phyloP scores from a whole-genome alignment of 2,329 filamentous ascomycete genomes.

The Drechmeria coniospora region DNA sequence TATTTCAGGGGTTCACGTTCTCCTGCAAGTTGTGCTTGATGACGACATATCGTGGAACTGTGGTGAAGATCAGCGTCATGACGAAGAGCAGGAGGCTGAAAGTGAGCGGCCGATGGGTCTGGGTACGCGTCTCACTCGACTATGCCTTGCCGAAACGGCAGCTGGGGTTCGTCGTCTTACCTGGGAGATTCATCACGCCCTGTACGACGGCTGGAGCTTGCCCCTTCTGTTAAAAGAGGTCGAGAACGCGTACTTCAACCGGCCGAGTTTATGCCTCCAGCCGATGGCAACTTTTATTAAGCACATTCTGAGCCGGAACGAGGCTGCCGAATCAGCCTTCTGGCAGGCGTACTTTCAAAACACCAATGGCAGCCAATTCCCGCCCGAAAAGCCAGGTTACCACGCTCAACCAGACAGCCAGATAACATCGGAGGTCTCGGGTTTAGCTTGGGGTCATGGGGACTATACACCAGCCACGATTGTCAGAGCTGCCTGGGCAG shows the following conservation, averaged over 20 bases:
- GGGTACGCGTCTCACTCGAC: slow-evolving; percentile 5
- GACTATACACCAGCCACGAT: slow-evolving; percentile 9
- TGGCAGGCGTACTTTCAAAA: slow-evolving; percentile 25
- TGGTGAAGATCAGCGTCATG: not conserved
- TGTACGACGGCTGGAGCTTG: slow-evolving; percentile 39
- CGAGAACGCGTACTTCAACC: slow-evolving; percentile 5
- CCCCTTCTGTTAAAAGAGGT: slow-evolving; percentile 14
- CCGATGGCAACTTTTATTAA: slow-evolving; percentile 24
- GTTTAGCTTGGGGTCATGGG: slow-evolving; percentile 3
- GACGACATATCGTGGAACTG: slow-evolving; percentile 1
- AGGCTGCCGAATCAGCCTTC: slow-evolving; percentile 14
- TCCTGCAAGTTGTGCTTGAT: slow-evolving; percentile 6
- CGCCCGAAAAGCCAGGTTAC: slow-evolving; percentile 2
- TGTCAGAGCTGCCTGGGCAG: slow-evolving; percentile 11
- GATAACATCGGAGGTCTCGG: not conserved
- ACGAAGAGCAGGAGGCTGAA: not conserved
- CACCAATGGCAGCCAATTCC: slow-evolving; percentile 4
- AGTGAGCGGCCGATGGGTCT: slow-evolving; percentile 4
- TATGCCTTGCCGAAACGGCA: slow-evolving; percentile 1
- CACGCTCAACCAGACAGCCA: slow-evolving; percentile 3
- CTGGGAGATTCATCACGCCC: slow-evolving; percentile 20
- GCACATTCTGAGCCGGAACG: slow-evolving; percentile 19
- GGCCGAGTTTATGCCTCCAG: not conserved
- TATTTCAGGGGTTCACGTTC: slow-evolving; percentile 4
- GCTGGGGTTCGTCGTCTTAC: slow-evolving; percentile 2